phyloP scores from a whole-genome alignment of 2,329 filamentous ascomycete genomes.

The Balansia obtecta region DNA sequence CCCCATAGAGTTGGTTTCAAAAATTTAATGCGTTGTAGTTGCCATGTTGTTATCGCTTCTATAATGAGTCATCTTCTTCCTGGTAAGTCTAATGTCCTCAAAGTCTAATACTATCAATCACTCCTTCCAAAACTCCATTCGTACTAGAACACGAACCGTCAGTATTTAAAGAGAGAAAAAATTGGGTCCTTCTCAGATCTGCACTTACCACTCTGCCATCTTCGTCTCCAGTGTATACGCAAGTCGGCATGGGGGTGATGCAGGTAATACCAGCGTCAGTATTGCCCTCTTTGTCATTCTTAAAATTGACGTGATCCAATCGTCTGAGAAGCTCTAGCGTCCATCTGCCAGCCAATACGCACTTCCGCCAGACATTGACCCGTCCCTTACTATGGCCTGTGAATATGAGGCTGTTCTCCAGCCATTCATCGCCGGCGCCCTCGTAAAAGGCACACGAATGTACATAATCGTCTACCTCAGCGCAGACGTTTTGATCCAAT shows the following conservation, averaged over 20 bases:
- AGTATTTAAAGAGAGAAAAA: slow-evolving; percentile 3
- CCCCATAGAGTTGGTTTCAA: neutral
- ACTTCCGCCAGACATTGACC: slow-evolving; percentile 63
- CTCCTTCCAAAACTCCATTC: slow-evolving; percentile 50
- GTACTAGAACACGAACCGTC: slow-evolving; percentile 29
- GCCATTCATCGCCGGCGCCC: slow-evolving; percentile 79
- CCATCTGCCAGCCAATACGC: slow-evolving; percentile 51
- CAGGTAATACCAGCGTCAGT: slow-evolving; percentile 67
- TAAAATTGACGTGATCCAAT: slow-evolving; percentile 65
- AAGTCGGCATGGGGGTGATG: slow-evolving; percentile 68
- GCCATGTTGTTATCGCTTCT: too few species aligned
- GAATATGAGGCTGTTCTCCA: slow-evolving; percentile 75
- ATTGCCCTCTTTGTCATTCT: slow-evolving; percentile 45
- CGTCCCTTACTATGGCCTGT: slow-evolving; percentile 77
- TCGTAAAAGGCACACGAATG: slow-evolving; percentile 86
- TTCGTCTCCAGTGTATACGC: slow-evolving; percentile 90
- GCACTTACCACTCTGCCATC: slow-evolving; percentile 67
- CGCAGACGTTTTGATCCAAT: slow-evolving; percentile 70
- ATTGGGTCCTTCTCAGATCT: neutral
- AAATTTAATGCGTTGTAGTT: neutral
- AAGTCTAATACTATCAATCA: slow-evolving; percentile 32
- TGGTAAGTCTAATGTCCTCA: neutral
- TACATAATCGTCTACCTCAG: slow-evolving; percentile 58
- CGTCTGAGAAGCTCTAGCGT: slow-evolving; percentile 66
- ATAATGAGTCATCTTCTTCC: too few species aligned